Conservation (phyloP, 1,284 basidiomycete genomes). For the Hypsizygus ulmarius region DNA sequence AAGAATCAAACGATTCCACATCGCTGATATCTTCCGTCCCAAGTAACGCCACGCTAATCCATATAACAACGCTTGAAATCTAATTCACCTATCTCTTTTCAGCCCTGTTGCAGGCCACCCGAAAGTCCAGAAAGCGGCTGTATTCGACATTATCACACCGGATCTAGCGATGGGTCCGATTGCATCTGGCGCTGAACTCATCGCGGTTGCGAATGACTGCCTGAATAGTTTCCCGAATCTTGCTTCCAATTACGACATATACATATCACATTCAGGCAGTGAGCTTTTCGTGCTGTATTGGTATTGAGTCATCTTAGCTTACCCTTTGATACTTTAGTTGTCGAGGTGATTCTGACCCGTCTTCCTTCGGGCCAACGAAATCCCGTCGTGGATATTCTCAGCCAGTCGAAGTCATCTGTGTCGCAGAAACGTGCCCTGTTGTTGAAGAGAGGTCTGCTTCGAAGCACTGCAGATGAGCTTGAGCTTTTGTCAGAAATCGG, state of each 20-base stretch:
- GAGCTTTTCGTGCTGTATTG: slow-evolving; percentile 23
- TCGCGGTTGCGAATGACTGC: slow-evolving; percentile 63
- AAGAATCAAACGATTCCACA: slow-evolving; percentile 89
- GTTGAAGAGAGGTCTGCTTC: slow-evolving; percentile 61
- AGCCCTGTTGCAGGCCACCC: slow-evolving; percentile 72
- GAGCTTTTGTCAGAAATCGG: slow-evolving; percentile 65
- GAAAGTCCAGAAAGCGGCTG: slow-evolving; percentile 63
- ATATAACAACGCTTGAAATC: neutral
- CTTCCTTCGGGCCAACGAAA: slow-evolving; percentile 53
- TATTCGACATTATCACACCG: slow-evolving; percentile 78
- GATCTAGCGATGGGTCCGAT: slow-evolving; percentile 59
- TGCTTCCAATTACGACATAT: slow-evolving; percentile 62
- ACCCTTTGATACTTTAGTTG: slow-evolving; percentile 41
- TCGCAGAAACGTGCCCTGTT: slow-evolving; percentile 68
- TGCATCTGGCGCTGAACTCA: slow-evolving; percentile 67
- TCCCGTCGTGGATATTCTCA: slow-evolving; percentile 59
- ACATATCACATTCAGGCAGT: slow-evolving; percentile 74
- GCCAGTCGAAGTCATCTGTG: slow-evolving; percentile 57
- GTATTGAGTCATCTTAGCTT: neutral
- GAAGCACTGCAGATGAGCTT: slow-evolving; percentile 65
- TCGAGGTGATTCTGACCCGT: slow-evolving; percentile 58
- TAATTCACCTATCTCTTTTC: slow-evolving; percentile 2
- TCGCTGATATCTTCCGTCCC: slow-evolving; percentile 69
- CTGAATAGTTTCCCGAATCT: slow-evolving; percentile 71
- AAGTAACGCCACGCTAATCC: slow-evolving; percentile 41